A percentile compares a stretch with the other conserved stretches of the same genome.
Conservation (phyloP, 805 yeast genomes). For the Nakazawaea anatomiae region DNA sequence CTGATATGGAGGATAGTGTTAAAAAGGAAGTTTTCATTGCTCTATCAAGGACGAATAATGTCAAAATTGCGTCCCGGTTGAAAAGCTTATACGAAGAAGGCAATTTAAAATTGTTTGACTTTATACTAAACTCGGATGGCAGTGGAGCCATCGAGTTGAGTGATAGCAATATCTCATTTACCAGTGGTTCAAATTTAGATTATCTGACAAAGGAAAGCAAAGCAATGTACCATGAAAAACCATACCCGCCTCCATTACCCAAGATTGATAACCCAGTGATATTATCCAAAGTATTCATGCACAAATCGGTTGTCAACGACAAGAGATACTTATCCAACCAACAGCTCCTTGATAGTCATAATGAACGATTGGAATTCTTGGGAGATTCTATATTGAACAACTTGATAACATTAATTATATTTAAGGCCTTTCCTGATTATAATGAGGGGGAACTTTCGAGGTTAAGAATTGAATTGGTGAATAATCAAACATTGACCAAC, state of each 20-base stretch:
- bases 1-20: slow-evolving; percentile 25
- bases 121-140: slow-evolving; percentile 39
- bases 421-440: slow-evolving; percentile 57
- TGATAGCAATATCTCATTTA: slow-evolving; percentile 11
- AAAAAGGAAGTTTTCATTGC: slow-evolving; percentile 41
- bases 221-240: slow-evolving; percentile 10
- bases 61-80: slow-evolving; percentile 55
- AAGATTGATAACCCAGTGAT: slow-evolving; percentile 52
- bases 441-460: slow-evolving; percentile 78
- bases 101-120: slow-evolving; percentile 47
- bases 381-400: slow-evolving; percentile 84
- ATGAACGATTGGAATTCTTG: slow-evolving; percentile 83
- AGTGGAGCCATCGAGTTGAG: slow-evolving; percentile 14
- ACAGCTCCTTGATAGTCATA: slow-evolving; percentile 59
- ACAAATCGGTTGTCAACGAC: slow-evolving; percentile 64
- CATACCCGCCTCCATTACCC: slow-evolving; percentile 69
- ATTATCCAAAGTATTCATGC: slow-evolving; percentile 70
- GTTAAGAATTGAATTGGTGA: slow-evolving; percentile 63
- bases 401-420: slow-evolving; percentile 65
- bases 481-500: slow-evolving; percentile 63
- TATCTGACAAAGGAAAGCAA: slow-evolving; percentile 16
- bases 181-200: slow-evolving; percentile 7
- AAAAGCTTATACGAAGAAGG: slow-evolving; percentile 47
- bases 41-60: slow-evolving; percentile 44
- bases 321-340: slow-evolving; percentile 47